Base-by-base conservation (phyloP, 805 yeast species). In the Sporopachydermia quercuum region DNA sequence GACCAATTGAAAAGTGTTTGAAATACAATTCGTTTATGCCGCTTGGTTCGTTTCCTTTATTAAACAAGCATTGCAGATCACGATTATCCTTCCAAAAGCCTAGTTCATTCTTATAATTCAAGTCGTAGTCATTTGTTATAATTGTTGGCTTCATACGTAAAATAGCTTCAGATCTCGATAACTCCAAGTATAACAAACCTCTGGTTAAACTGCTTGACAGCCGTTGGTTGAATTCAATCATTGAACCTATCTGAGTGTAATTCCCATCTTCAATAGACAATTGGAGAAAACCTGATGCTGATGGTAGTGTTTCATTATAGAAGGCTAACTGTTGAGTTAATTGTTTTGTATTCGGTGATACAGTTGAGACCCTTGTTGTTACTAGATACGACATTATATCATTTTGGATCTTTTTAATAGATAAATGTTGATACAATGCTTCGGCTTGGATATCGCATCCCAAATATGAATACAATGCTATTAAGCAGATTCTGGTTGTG, bases 371-470 rank as follows among this genome's bases (percentile, higher is more conserved):
- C 38, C 83, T 64, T 0, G 74, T 62, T 5, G 65, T 56, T 5
- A 77, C 49, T 45, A 69, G 65, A 45, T 74, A 70, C 8, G 77
- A 70, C 37, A 81, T 54, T 0, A 83, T 70, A 50, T 87, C 96
- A 39, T 68, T 63, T 56, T 89, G 97, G 5, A 86, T 57, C 59
- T 78, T 76, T 51, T 80, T 83, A 47, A 85, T 70, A 30, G 74
- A 71, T 39, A 87, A 56, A 1, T 62, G 51, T 13, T 66, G 55
- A 53, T 70, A 85, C 4, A 38, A 37, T n/a, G 55, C 52, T 23
- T 55, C 48, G 0, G 87, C 78, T 35, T 63, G 54, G 1, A 68
- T 53, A 19, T 63, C 63, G 5, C 74, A 61, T 38, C 85, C 85
- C 5, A 84, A 50, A 15, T 65, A 51, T 13, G 70, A 62, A 55